Percentiles rank a stretch among this genome's conserved stretches.
Evolutionary conservation across 2,329 filamentous ascomycete genomes (phyloP).

Genomic region (Cladophialophora psammophila): DNA sequence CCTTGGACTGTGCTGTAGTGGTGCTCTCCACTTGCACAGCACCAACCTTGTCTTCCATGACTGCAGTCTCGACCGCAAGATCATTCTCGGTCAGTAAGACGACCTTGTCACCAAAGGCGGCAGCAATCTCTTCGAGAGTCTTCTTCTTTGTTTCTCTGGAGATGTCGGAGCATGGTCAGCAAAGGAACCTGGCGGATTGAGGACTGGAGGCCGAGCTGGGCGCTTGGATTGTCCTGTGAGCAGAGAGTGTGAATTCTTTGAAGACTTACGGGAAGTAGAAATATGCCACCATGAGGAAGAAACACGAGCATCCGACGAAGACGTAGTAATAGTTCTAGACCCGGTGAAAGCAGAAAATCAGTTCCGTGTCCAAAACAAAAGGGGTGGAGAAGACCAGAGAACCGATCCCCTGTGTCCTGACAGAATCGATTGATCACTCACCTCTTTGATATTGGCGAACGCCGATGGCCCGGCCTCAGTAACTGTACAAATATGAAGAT

Average conservation of each 20-base stretch:
- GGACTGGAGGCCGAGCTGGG: not conserved
- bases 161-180: not conserved
- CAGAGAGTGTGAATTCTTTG: not conserved
- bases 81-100: slow-evolving; percentile 43
- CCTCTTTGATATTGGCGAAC: slow-evolving; percentile 63
- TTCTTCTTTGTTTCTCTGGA: slow-evolving; percentile 56
- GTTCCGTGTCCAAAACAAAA: not conserved
- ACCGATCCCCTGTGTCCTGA: not conserved
- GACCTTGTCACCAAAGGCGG: slow-evolving; percentile 58
- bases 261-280: slow-evolving; percentile 61
- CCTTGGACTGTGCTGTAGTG: not conserved
- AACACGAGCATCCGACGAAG: slow-evolving; percentile 60
- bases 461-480: slow-evolving; percentile 64
- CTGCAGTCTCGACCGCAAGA: slow-evolving; percentile 39
- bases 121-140: slow-evolving; percentile 59
- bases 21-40: slow-evolving; percentile 31
- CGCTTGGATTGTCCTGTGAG: not conserved
- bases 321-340: slow-evolving; percentile 65
- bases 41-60: slow-evolving; percentile 35
- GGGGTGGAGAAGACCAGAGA: not conserved
- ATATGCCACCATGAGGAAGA: slow-evolving; percentile 62
- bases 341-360: not conserved
- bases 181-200: not conserved
- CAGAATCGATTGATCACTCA: not conserved
- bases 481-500: slow-evolving; percentile 13